Percentiles rank a stretch among this genome's conserved stretches.
Evolutionary conservation across 2,329 filamentous ascomycete genomes (phyloP).

Genomic region (Sclerotinia subarctica): DNA sequence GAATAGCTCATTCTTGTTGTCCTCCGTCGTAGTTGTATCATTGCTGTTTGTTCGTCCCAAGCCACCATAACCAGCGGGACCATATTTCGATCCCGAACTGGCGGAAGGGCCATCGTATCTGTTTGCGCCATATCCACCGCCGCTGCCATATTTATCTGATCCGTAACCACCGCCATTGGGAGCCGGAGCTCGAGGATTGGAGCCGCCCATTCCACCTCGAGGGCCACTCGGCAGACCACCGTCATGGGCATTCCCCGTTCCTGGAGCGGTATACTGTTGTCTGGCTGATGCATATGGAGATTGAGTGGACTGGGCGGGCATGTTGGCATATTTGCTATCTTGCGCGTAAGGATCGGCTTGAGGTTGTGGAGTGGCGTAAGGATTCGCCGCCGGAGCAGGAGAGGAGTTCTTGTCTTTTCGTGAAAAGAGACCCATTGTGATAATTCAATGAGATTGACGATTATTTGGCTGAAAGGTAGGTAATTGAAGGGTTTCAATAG

Average conservation of each 20-base stretch:
- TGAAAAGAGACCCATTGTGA: conserved; percentile 45
- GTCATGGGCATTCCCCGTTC: conserved; percentile 26
- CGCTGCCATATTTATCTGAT: conserved; percentile 51
- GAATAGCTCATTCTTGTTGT: conserved; percentile 63
- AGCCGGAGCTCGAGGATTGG: conserved; percentile 26
- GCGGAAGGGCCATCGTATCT: conserved; percentile 47
- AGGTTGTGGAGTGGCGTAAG: conserved; percentile 37
- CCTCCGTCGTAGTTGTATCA: conserved; percentile 45
- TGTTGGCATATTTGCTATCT: conserved; percentile 52
- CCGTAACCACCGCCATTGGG: conserved; percentile 48
- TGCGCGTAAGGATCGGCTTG: conserved; percentile 57
- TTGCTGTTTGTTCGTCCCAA: conserved; percentile 48
- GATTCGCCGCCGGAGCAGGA: conserved; percentile 40
- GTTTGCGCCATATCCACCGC: conserved; percentile 52
- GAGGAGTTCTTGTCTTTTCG: conserved; percentile 48
- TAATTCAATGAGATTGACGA: neutral
- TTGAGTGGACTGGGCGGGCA: conserved; percentile 39
- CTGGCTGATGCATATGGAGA: conserved; percentile 32
- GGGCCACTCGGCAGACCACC: too few species aligned
- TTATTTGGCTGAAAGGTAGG: neutral
- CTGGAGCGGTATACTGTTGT: conserved; percentile 33
- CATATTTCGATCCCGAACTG: conserved; percentile 41
- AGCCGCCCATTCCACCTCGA: conserved; percentile 26
- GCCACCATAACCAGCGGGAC: conserved; percentile 60
- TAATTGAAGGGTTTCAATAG: too few species aligned